These are phyloP conservation scores for Thecaphora frezii DNA, from an alignment of 1,284 basidiomycete species.

Conservation along the genomic window DNA sequence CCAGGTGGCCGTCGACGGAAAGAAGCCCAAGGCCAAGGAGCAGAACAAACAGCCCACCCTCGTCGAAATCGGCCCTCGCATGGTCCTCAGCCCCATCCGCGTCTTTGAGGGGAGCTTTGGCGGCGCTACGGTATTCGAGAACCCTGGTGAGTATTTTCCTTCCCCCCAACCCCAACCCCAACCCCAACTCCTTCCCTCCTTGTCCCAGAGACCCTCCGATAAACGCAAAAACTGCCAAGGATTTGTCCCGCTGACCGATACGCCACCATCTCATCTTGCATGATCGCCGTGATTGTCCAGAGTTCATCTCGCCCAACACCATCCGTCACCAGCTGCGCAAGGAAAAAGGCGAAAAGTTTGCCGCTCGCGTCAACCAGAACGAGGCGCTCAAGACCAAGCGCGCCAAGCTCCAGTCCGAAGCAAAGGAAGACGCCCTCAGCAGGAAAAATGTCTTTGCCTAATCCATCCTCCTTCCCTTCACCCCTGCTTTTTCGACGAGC, in stretches of 20 bases:
- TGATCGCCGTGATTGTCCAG: too few relatives aligned
- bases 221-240: too few relatives aligned
- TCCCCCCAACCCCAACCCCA: neutral
- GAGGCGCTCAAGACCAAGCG: slow-evolving; percentile 70
- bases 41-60: slow-evolving; percentile 46
- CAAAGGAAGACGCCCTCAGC: slow-evolving; percentile 76
- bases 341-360: slow-evolving; percentile 78
- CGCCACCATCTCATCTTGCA: too few relatives aligned
- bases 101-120: slow-evolving; percentile 86
- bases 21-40: slow-evolving; percentile 35
- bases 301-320: slow-evolving; percentile 85
- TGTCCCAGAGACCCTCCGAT: too few relatives aligned
- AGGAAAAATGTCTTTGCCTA: slow-evolving; percentile 85
- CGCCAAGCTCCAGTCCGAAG: slow-evolving; percentile 65
- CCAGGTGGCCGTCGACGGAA: slow-evolving; percentile 63
- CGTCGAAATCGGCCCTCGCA: slow-evolving; percentile 81
- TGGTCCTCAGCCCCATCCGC: slow-evolving; percentile 94
- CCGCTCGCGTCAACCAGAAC: slow-evolving; percentile 75
- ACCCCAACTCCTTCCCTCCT: too few relatives aligned
- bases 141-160: slow-evolving; percentile 72
- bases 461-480: neutral
- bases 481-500: too few relatives aligned
- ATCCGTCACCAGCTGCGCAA: slow-evolving; percentile 73
- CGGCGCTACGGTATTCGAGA: slow-evolving; percentile 93
- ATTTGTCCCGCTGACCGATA: too few relatives aligned